A percentile compares a stretch with the other conserved stretches of the same genome.
Conservation (phyloP, 345 rosid genomes). For the Ceriops tagal region DNA sequence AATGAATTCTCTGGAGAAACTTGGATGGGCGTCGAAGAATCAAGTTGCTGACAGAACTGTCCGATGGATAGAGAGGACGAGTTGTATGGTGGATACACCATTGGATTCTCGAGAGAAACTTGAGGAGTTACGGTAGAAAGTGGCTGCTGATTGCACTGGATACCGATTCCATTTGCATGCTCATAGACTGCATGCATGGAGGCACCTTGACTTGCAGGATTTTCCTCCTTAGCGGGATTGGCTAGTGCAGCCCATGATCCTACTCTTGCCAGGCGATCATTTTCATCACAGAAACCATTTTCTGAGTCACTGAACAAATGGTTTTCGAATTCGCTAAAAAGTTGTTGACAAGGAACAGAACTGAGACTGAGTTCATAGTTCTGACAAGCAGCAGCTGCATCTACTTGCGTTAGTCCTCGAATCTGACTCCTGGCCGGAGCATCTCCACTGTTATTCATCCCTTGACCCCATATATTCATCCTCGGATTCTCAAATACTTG, state of each 20-base stretch:
- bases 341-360: neutral
- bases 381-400: neutral
- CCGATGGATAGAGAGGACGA: neutral
- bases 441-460: neutral
- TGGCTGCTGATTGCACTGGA: neutral
- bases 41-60: neutral
- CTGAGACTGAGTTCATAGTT: neutral
- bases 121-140: constrained; percentile 2
- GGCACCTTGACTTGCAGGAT: neutral
- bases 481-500: constrained; percentile 2
- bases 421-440: neutral
- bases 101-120: neutral
- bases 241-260: constrained; percentile 2
- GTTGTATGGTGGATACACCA: neutral
- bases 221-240: neutral
- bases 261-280: neutral
- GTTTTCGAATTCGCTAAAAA: neutral
- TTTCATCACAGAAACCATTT: neutral
- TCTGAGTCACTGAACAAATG: constrained; percentile 7
- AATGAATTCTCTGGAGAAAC: neutral
- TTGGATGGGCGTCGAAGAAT: neutral
- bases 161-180: neutral
- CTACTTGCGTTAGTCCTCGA: constrained; percentile 2
- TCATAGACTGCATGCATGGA: neutral
- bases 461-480: constrained; percentile 10